Percentiles rank a stretch among this genome's conserved stretches.
These are phyloP conservation scores for Penstemon davidsonii DNA, from an alignment of 257 asterid species.

Conservation along the genomic window DNA sequence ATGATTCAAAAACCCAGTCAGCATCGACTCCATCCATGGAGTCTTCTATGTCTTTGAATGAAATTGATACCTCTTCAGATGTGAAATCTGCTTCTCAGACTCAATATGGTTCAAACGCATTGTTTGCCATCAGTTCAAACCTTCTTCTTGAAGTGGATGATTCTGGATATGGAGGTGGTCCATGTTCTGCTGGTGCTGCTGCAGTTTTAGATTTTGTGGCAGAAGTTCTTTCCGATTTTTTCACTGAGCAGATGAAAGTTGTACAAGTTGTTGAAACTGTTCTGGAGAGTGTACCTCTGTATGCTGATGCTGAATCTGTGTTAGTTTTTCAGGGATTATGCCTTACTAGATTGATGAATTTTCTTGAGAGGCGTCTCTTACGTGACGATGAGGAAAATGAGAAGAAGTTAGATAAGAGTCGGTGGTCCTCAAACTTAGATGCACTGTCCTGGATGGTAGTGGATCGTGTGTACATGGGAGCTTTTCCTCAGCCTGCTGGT, in stretches of 20 bases:
- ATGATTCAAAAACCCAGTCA: constrained; percentile 58
- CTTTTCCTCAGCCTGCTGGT: constrained; percentile 87
- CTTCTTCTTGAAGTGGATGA: constrained; percentile 93
- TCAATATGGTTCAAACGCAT: constrained; percentile 49
- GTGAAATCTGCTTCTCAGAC: constrained; percentile 54
- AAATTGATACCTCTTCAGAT: constrained; percentile 55
- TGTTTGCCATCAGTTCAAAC: constrained; percentile 56
- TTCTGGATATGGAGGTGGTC: constrained; percentile 99
- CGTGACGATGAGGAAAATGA: constrained; percentile 95
- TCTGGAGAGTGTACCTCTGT: constrained; percentile 79
- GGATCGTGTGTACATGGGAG: constrained; percentile 96
- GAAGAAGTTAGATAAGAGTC: constrained; percentile 80
- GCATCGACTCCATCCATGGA: constrained; percentile 64
- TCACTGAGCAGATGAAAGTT: constrained; percentile 86
- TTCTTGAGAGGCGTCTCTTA: constrained; percentile 88
- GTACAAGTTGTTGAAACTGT: constrained; percentile 61
- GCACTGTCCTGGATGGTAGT: constrained; percentile 87
- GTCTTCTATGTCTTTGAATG: constrained; percentile 58
- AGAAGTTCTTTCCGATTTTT: constrained; percentile 82
- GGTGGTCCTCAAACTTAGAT: constrained; percentile 89
- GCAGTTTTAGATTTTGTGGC: constrained; percentile 92
- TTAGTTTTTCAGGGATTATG: constrained; percentile 93
- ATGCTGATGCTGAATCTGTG: constrained; percentile 85
- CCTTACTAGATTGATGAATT: constrained; percentile 91
- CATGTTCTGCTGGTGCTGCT: constrained; percentile 96